Conservation (phyloP, 495 filamentous ascomycete species). For the Echria macrotheca region DNA sequence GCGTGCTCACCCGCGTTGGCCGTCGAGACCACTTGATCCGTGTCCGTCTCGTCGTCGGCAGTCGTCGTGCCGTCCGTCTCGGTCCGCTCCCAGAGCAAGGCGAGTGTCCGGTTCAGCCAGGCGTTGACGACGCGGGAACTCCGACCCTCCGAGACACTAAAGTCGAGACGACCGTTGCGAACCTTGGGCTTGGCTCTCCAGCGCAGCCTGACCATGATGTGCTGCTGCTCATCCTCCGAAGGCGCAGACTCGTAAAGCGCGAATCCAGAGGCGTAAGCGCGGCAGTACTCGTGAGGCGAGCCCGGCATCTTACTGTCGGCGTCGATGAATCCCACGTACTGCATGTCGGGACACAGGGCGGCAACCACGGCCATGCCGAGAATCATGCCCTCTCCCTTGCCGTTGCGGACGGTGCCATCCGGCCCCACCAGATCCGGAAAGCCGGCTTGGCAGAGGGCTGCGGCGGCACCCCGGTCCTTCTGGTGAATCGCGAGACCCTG, state of each 20-base stretch:
- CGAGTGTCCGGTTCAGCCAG: slow-evolving; percentile 19
- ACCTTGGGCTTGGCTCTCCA: slow-evolving; percentile 30
- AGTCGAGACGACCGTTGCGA: slow-evolving; percentile 11
- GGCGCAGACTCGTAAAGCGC: slow-evolving; percentile 6
- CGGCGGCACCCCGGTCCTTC: slow-evolving; percentile 18
- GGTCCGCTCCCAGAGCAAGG: slow-evolving; percentile 8
- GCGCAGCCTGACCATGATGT: slow-evolving; percentile 26
- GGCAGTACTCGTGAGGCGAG: slow-evolving; percentile 25
- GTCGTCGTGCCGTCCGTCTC: background rate
- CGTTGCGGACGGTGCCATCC: slow-evolving; percentile 15
- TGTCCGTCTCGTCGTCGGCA: background rate
- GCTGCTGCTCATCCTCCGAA: slow-evolving; percentile 2
- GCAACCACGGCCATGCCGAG: slow-evolving; percentile 24
- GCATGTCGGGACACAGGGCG: slow-evolving; percentile 13
- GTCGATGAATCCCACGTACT: slow-evolving; percentile 30
- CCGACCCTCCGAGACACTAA: slow-evolving; percentile 18
- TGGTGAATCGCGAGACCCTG: slow-evolving; percentile 24
- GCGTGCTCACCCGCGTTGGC: slow-evolving; percentile 32
- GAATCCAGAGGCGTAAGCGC: slow-evolving; percentile 25
- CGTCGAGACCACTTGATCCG: slow-evolving; percentile 21
- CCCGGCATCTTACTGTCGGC: slow-evolving; percentile 23
- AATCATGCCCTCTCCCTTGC: slow-evolving; percentile 33
- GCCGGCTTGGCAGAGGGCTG: slow-evolving; percentile 15
- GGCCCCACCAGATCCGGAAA: slow-evolving; percentile 13
- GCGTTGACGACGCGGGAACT: slow-evolving; percentile 27